Base-by-base conservation (phyloP, 2,329 filamentous ascomycete species). In the Zelopaecilomyces penicillatus region DNA sequence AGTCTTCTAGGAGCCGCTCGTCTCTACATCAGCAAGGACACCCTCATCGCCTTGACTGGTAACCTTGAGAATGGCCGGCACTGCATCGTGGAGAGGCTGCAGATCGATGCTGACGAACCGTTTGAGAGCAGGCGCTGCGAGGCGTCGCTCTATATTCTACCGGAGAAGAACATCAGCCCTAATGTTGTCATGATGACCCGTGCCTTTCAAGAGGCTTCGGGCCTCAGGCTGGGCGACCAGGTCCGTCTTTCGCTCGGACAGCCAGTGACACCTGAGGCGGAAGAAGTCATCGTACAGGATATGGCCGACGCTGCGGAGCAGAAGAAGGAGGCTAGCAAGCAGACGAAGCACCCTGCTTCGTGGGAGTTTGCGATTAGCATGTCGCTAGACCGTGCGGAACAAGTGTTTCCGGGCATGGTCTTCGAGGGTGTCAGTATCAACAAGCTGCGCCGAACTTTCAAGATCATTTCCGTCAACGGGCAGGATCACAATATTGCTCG, bases 111-210 rank as follows among this genome's bases (percentile, higher is more conserved):
- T 8, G 37, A 35, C 12, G 46, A 41, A 29, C 37, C 43, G 30
- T 32, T 29, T 9, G n/a, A 9, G 8, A 38, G 27, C 12, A 48
- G 37, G 30, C 56, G 58, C 28, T 64, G 69, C 11, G 69, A 76
- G 52, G 74, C 73, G 5, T 66, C 71, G 30, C 64, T 75, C 1
- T 76, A 73, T 66, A 66, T 69, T 1, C 62, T 73, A 11, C 68
- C 72, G 2, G 71, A 73, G 37, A 75, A 82, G 59, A 80, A 82
- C 55, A 69, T 87, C 52, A 76, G 81, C 57, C 79, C 78, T 52
- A 76, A 82, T 50, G 73, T 87, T 45, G 70, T 85, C 41, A 75
- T 90, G 70, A 78, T 87, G 68, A 82, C 86, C 26, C 82, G 86
- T 50, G 72, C 79, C 5, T 78, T 94, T 43, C 83, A 86, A 50